phyloP scores from a whole-genome alignment of 345 rosid genomes.

The Salix udensis region DNA sequence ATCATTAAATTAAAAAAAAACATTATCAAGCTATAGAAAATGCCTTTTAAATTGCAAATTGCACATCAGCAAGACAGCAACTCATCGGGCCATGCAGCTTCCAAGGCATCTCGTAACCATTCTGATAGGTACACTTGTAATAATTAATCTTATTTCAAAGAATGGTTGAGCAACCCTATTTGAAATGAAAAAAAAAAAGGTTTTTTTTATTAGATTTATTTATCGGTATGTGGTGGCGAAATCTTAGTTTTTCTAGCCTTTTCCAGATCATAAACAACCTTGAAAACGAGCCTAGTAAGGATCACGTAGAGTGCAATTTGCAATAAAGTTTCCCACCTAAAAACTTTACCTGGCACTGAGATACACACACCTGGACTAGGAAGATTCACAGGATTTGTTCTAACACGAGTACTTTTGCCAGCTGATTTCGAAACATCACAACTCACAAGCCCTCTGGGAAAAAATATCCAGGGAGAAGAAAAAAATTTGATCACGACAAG shows the following conservation, averaged over 20 bases:
- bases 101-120: background rate
- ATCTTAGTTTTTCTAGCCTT: background rate
- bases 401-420: background rate
- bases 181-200: fast-evolving
- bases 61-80: background rate
- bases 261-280: background rate
- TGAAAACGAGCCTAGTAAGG: background rate
- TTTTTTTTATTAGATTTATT: no score
- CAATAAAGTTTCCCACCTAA: background rate
- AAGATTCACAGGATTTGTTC: background rate
- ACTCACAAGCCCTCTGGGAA: background rate
- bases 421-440: background rate
- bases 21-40: background rate
- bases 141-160: background rate
- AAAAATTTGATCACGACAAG: background rate
- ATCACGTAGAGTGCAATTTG: background rate
- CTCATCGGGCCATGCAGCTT: background rate
- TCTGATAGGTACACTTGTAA: background rate
- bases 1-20: no score
- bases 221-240: background rate
- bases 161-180: no score
- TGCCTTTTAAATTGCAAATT: background rate
- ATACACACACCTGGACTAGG: background rate
- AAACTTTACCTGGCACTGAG: background rate
- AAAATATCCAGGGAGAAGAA: background rate